Conservation (phyloP, 2,329 filamentous ascomycete genomes). For the Sporothrix brasiliensis region DNA sequence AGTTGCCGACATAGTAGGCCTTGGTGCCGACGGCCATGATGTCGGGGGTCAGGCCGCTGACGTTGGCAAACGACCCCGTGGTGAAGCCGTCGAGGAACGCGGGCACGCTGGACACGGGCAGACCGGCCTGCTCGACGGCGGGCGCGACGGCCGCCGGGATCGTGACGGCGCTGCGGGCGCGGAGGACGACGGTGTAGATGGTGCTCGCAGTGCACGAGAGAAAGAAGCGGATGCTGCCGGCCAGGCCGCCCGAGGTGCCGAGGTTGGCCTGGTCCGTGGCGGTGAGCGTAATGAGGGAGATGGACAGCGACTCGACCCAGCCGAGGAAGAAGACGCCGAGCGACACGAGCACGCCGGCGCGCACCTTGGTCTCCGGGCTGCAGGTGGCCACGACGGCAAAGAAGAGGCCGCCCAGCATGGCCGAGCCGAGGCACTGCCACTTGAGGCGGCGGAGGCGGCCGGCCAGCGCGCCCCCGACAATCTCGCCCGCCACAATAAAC, state of each 20-base stretch:
- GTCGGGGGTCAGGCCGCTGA: conserved; percentile 41
- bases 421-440: conserved; percentile 42
- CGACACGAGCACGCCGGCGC: conserved; percentile 40
- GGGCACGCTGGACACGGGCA: conserved; percentile 44
- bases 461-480: conserved; percentile 39
- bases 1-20: conserved; percentile 44
- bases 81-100: conserved; percentile 44
- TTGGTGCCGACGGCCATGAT: conserved; percentile 41
- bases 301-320: conserved; percentile 44
- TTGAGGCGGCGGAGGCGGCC: conserved; percentile 42
- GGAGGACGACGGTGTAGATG: conserved; percentile 44
- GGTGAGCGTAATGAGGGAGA: conserved; percentile 44
- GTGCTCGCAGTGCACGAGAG: conserved; percentile 43
- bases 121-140: conserved; percentile 45
- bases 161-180: conserved; percentile 42
- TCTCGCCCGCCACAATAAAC: conserved; percentile 40
- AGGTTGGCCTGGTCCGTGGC: conserved; percentile 44
- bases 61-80: conserved; percentile 39
- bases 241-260: conserved; percentile 44
- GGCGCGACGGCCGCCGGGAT: conserved; percentile 42
- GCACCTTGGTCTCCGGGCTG: conserved; percentile 39
- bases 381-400: conserved; percentile 41
- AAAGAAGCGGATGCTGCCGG: conserved; percentile 45
- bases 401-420: conserved; percentile 41
- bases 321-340: conserved; percentile 45